A percentile compares a stretch with the other conserved stretches of the same genome.
Conservation (phyloP, 164 flowering plant species). For the Magnolia kwangsiensis region DNA sequence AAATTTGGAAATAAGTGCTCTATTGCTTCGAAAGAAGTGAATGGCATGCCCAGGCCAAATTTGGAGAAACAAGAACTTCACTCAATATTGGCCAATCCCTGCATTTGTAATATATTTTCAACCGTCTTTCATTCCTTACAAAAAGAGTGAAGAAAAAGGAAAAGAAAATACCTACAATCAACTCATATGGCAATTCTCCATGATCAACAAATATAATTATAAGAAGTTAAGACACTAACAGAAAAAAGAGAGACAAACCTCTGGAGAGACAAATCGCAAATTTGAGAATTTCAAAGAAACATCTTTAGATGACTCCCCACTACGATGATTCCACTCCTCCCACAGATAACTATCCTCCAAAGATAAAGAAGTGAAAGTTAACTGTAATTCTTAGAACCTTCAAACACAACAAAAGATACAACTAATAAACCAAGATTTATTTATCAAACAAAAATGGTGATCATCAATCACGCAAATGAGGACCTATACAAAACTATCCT, state of each 20-base stretch:
- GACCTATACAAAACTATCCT: background rate
- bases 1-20: no score
- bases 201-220: no score
- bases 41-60: no score
- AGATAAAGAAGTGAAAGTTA: background rate
- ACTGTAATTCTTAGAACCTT: background rate
- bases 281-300: conserved; percentile 52
- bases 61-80: no score
- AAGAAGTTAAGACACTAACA: no score
- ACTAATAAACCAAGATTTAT: background rate
- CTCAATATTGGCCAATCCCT: no score
- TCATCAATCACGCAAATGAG: background rate
- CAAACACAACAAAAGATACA: background rate
- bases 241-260: conserved; percentile 42
- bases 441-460: background rate
- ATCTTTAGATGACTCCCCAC: conserved; percentile 55
- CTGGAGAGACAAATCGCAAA: conserved; percentile 77
- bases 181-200: no score
- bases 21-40: no score
- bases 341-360: conserved; percentile 61
- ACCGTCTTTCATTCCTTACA: no score
- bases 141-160: no score
- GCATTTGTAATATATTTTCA: no score
- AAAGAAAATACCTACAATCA: no score
- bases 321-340: conserved; percentile 96